Base-by-base conservation (phyloP, 2,329 filamentous ascomycete species). In the Shiraia sp. region DNA sequence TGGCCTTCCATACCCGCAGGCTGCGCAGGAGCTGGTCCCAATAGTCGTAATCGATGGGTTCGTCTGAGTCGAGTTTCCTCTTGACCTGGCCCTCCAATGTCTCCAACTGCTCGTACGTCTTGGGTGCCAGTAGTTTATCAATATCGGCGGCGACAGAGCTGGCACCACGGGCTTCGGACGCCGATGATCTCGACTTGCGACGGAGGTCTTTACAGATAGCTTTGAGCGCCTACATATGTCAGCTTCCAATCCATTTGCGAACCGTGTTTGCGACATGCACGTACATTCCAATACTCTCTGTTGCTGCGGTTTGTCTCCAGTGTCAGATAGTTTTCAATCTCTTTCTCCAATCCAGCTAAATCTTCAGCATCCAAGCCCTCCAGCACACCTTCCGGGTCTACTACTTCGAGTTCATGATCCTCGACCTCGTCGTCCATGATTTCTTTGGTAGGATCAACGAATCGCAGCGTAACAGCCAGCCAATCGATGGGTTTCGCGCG, bases 1-100 rank as follows among this genome's bases (percentile, higher is more conserved):
- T 90, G 24, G 93, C 90, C 73, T 97, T 97, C 84, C 89, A 96
- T 1, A 96, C 83, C 6, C 87, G 77, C 49, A 99, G 75, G 63
- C 86, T 95, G 53, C 85, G 85, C 47, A 99, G 76, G 12, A 99
- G 77, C 65, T 96, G 89, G 65, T 95, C 90, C 93, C 93, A 99
- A 68, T 97, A 99, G 71, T 99, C 93, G 2, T 88, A 90, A 69
- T 99, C 93, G 53, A 99, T 92, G 8, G 88, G 85, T 63, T 96
- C 91, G 63, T 96, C 86, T 6, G 90, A 95, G 37, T 85, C 79
- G 33, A 99, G 75, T 73, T 99, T 99, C 12, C 79, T 76, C 65
- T 83, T 84, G 68, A 99, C 93, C 72, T 97, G 91, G 51, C 78
- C 81, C 71, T 99, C 92, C 34, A 99, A 76, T 13, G 81, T 81